A percentile compares a stretch with the other conserved stretches of the same genome.
Evolutionary conservation across 164 flowering plant species (phyloP).

Genomic region (Macadamia tetraphylla): DNA sequence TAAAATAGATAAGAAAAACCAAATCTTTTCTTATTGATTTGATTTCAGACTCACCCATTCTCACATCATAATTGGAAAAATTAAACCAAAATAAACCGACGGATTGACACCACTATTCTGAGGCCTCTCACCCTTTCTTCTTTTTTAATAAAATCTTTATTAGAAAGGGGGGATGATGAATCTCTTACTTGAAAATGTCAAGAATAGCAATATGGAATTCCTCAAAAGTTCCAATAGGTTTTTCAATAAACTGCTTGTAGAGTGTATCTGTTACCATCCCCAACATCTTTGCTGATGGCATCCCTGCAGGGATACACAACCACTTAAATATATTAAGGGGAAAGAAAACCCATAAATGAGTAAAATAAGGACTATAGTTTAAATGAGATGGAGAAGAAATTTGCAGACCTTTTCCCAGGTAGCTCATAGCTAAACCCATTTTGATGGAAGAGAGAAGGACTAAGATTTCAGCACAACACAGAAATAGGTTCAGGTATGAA

Average conservation of each 20-base stretch:
- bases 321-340: neutral
- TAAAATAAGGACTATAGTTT: neutral
- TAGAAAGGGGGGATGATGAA: neutral
- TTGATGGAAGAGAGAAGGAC: neutral
- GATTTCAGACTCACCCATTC: too few relatives aligned
- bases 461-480: neutral
- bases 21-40: too few relatives aligned
- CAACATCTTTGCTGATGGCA: constrained; percentile 5
- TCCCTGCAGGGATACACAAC: constrained; percentile 3
- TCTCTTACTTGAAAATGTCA: constrained; percentile 52
- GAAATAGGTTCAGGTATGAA: neutral
- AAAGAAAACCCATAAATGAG: too few relatives aligned
- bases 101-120: neutral
- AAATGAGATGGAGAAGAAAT: neutral
- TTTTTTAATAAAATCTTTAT: too few relatives aligned
- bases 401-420: constrained; percentile 24
- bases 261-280: constrained; percentile 26
- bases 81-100: too few relatives aligned
- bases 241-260: constrained; percentile 34
- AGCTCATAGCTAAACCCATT: constrained; percentile 26
- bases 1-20: too few relatives aligned
- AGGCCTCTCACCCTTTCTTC: neutral
- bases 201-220: constrained; percentile 59
- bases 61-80: too few relatives aligned
- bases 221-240: constrained; percentile 26